phyloP scores from a whole-genome alignment of 441 rosid genomes.

The Adansonia gregorii region DNA sequence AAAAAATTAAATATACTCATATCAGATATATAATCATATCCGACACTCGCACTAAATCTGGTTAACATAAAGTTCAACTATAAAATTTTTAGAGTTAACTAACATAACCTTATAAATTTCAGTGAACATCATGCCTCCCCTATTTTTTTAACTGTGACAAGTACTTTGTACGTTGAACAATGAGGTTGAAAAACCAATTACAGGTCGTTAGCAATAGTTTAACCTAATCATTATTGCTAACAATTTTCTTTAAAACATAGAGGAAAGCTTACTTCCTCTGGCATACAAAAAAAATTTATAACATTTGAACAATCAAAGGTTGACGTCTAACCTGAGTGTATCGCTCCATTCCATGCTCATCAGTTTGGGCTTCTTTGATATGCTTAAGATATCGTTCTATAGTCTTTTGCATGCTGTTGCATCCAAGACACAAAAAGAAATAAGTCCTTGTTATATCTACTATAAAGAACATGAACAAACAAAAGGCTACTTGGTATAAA shows the following conservation, averaged over 20 bases:
- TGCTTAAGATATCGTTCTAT: constrained; percentile 50
- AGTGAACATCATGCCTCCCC: no score
- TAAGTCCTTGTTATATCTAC: neutral
- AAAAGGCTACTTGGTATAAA: neutral
- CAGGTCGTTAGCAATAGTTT: neutral
- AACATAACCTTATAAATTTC: no score
- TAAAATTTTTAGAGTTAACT: no score
- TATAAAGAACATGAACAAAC: neutral
- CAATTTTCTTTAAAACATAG: neutral
- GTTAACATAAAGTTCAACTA: no score
- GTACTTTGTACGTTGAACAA: neutral
- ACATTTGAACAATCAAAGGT: neutral
- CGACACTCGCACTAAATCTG: no score
- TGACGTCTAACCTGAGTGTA: constrained; percentile 46
- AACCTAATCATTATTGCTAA: neutral
- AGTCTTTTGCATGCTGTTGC: constrained; percentile 52
- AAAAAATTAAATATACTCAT: no score
- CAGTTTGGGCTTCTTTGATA: constrained; percentile 33
- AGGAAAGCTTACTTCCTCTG: neutral
- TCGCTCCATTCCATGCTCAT: constrained; percentile 30
- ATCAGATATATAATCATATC: no score
- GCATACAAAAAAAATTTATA: neutral
- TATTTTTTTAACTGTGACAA: no score
- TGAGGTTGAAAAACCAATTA: neutral
- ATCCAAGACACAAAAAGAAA: constrained; percentile 25